phyloP scores from a whole-genome alignment of 2,329 filamentous ascomycete species.

The Sphaerostilbella broomeana region DNA sequence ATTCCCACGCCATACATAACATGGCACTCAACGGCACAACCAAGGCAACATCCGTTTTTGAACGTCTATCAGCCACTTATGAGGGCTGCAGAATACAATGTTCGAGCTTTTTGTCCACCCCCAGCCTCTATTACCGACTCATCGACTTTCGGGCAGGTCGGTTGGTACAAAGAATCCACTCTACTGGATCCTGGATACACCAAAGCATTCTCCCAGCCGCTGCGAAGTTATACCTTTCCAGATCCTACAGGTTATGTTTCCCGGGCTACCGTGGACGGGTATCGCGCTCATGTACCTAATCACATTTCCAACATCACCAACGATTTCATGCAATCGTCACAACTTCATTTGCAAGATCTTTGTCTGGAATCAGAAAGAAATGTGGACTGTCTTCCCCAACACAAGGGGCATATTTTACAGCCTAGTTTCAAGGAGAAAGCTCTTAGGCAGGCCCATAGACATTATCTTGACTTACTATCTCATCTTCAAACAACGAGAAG shows the following conservation, averaged over 20 bases:
- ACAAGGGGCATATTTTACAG: conserved; percentile 11
- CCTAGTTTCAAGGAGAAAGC: conserved; percentile 59
- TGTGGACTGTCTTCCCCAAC: neutral
- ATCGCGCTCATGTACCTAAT: neutral
- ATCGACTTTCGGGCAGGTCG: conserved; percentile 23
- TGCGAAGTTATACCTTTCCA: neutral
- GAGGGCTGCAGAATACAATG: conserved; percentile 31
- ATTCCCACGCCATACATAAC: neutral
- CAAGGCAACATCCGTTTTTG: conserved; percentile 16
- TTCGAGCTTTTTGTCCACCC: conserved; percentile 32
- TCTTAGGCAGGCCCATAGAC: conserved; percentile 61
- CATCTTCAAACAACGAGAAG: conserved; percentile 57
- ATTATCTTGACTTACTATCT: conserved; percentile 64
- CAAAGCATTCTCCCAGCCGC: neutral
- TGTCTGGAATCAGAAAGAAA: neutral
- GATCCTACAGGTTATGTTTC: neutral
- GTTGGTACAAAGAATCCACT: conserved; percentile 12
- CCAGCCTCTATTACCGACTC: conserved; percentile 26
- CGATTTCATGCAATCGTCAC: neutral
- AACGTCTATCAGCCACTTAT: conserved; percentile 27
- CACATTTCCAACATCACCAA: neutral
- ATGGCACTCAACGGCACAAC: conserved; percentile 6
- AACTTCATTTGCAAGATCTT: neutral
- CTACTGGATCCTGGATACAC: conserved; percentile 11
- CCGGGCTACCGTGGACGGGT: neutral